phyloP scores from a whole-genome alignment of 192 early-diverging fungal genomes.

The Coemansia sp. region DNA sequence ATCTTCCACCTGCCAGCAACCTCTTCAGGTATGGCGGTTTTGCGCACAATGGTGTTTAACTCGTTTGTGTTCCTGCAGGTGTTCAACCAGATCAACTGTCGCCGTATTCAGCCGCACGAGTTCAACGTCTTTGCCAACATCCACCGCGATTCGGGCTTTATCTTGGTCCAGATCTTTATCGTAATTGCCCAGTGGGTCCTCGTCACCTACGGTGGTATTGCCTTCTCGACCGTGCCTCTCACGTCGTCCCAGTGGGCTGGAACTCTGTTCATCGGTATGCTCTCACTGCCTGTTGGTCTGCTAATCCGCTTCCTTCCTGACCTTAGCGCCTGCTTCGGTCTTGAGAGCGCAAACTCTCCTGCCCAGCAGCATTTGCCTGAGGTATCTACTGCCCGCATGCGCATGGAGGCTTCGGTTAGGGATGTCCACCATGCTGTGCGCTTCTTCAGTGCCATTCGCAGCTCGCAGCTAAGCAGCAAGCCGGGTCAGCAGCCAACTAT shows the following conservation, averaged over 20 bases:
- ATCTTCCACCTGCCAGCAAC: slow-evolving; percentile 58
- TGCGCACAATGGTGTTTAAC: slow-evolving; percentile 90
- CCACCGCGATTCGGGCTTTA: slow-evolving; percentile 75
- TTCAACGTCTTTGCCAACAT: slow-evolving; percentile 90
- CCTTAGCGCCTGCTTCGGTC: slow-evolving; percentile 52
- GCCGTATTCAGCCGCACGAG: slow-evolving; percentile 65
- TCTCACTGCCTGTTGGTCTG: slow-evolving; percentile 79
- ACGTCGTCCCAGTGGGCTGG: slow-evolving; percentile 69
- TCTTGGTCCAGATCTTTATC: slow-evolving; percentile 71
- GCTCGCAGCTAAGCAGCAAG: slow-evolving; percentile 31
- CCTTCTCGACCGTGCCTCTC: slow-evolving; percentile 80
- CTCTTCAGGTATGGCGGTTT: slow-evolving; percentile 37
- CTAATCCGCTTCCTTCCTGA: slow-evolving; percentile 81
- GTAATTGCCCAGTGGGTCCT: slow-evolving; percentile 77
- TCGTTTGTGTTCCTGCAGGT: slow-evolving; percentile 91
- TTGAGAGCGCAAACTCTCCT: slow-evolving; percentile 49
- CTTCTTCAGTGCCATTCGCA: slow-evolving; percentile 57
- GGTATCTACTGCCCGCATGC: slow-evolving; percentile 45
- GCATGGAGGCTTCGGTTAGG: slow-evolving; percentile 49
- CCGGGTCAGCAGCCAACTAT: background rate
- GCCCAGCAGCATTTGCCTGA: slow-evolving; percentile 53
- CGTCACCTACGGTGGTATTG: slow-evolving; percentile 81
- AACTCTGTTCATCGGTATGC: slow-evolving; percentile 74
- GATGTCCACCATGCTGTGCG: slow-evolving; percentile 40
- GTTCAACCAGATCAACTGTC: slow-evolving; percentile 94